Percentiles rank a stretch among this genome's conserved stretches.
These are phyloP conservation scores for Mycosarcoma maydis DNA, from an alignment of 1,284 basidiomycete species.

Conservation along the genomic window DNA sequence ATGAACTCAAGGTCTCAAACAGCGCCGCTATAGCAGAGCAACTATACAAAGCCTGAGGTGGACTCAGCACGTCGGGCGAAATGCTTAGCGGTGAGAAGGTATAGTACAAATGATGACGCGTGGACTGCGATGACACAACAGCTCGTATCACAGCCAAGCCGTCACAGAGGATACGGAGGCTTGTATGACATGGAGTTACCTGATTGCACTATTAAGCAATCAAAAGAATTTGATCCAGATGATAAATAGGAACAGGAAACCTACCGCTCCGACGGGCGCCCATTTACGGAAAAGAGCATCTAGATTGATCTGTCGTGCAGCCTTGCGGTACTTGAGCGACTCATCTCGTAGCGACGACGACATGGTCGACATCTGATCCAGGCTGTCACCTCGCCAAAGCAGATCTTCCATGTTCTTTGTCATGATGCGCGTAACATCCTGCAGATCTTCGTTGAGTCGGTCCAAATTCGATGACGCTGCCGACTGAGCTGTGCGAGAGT, in stretches of 20 bases:
- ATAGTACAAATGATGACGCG: background rate
- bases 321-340: constrained; percentile 96
- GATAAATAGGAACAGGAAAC: constrained; percentile 76
- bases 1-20: too few relatives aligned
- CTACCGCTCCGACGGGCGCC: constrained; percentile 74
- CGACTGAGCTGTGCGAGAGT: constrained; percentile 85
- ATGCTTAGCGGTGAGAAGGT: background rate
- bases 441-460: constrained; percentile 91
- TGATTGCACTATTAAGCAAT: too few relatives aligned
- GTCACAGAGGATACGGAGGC: too few relatives aligned
- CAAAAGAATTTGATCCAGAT: constrained; percentile 86
- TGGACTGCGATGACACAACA: too few relatives aligned
- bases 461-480: constrained; percentile 77
- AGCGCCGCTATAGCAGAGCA: too few relatives aligned
- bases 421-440: constrained; percentile 98
- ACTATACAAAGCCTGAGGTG: too few relatives aligned
- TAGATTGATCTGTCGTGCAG: constrained; percentile 91
- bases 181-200: too few relatives aligned
- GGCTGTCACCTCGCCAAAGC: constrained; percentile 93
- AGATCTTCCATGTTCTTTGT: constrained; percentile 99
- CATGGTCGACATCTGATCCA: constrained; percentile 94
- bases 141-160: too few relatives aligned
- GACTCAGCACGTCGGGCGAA: background rate
- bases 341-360: constrained; percentile 97
- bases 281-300: constrained; percentile 94